These are phyloP conservation scores for Pneumocystis wakefieldiae DNA, from an alignment of 1,139 yeast species.

Conservation along the genomic window DNA sequence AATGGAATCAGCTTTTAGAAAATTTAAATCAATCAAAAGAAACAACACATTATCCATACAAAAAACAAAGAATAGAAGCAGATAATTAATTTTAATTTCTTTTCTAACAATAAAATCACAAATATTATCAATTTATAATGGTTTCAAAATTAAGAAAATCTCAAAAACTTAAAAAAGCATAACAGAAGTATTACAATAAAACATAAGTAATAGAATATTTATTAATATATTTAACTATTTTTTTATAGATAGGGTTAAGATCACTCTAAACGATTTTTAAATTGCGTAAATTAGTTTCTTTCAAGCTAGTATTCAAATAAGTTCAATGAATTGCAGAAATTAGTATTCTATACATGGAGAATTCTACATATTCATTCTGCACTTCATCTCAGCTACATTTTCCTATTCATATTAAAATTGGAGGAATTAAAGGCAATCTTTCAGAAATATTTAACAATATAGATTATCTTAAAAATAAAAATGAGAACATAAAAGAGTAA, in stretches of 20 bases:
- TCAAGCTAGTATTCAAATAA: background rate
- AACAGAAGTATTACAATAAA: too few relatives aligned
- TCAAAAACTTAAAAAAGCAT: too few relatives aligned
- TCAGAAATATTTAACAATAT: constrained; percentile 8
- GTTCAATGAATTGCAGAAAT: background rate
- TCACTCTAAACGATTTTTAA: too few relatives aligned
- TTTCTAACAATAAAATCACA: background rate
- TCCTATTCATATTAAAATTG: constrained; percentile 39
- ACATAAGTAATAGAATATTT: too few relatives aligned
- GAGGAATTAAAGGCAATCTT: constrained; percentile 9
- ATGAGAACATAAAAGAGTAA: constrained; percentile 33
- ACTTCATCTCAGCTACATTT: constrained; percentile 55
- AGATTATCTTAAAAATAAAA: constrained; percentile 30
- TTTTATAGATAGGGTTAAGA: too few relatives aligned
- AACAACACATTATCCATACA: background rate
- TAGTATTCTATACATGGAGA: constrained; percentile 23
- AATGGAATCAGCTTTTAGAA: background rate
- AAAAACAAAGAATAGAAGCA: background rate
- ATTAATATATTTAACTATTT: too few relatives aligned
- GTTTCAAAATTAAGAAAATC: background rate
- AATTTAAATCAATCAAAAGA: background rate
- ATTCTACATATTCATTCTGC: constrained; percentile 48
- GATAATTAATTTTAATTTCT: background rate
- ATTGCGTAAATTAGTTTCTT: too few relatives aligned
- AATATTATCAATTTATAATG: background rate